Evolutionary conservation across 2,329 filamentous ascomycete genomes (phyloP).

Genomic region (Ophiostoma pallidulum): DNA sequence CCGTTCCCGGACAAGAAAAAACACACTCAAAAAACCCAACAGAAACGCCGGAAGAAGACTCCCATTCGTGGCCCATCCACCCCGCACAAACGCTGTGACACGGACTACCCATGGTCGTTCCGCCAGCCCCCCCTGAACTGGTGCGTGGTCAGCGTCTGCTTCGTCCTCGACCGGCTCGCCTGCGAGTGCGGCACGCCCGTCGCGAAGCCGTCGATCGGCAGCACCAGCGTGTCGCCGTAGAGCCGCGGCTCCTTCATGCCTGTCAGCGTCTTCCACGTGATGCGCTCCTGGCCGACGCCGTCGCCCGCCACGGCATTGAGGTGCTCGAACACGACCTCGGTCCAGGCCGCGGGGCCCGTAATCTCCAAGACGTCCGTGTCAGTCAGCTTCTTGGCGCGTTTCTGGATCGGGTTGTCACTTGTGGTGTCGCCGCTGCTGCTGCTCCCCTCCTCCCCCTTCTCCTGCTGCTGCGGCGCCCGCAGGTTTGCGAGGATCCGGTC

Average conservation of each 20-base stretch:
- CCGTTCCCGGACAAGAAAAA: too few species aligned
- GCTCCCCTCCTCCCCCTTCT: conserved; percentile 9
- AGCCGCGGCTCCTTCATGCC: conserved; percentile 16
- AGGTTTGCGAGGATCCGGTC: conserved; percentile 18
- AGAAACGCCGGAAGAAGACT: neutral
- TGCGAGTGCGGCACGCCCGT: conserved; percentile 18
- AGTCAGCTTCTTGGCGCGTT: neutral
- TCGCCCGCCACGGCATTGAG: conserved; percentile 17
- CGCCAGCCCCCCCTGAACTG: conserved; percentile 14
- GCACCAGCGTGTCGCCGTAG: conserved; percentile 18
- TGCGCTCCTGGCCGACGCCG: conserved; percentile 10
- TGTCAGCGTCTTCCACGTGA: conserved; percentile 14
- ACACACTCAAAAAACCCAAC: neutral
- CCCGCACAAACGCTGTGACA: too few species aligned
- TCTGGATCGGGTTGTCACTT: too few species aligned
- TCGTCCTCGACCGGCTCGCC: conserved; percentile 2
- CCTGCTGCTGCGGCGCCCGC: neutral
- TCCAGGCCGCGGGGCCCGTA: conserved; percentile 25
- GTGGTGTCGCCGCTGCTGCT: too few species aligned
- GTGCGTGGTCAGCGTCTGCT: conserved; percentile 11
- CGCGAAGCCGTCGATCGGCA: conserved; percentile 19
- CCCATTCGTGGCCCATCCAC: too few species aligned
- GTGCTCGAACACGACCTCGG: conserved; percentile 23
- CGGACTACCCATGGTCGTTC: conserved; percentile 5
- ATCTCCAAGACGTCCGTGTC: conserved; percentile 23